Evolutionary conservation across 2,329 filamentous ascomycete species (phyloP), one percentile per base, ranked within the genome.

Genomic region (Pleoardoris graminearum): DNA sequence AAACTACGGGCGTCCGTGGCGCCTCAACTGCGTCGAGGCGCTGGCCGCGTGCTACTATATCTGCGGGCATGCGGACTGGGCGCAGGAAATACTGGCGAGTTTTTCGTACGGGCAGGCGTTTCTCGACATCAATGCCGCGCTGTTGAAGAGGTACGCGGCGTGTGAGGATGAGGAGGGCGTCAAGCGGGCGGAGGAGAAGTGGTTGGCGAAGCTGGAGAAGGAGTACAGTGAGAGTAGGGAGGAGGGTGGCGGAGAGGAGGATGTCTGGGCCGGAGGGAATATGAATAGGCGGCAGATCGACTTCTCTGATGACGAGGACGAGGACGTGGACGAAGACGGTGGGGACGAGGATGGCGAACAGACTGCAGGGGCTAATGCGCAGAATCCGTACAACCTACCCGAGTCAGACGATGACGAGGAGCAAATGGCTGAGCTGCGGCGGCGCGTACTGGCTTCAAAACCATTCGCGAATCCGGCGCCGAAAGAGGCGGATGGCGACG

Each of bases 1-100:
- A 68, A 99, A 99, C 77, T 99, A 99, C 76, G 94, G 94, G 55
- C 90, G 90, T 68, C 94, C 94, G 4, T 97, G 92, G 90, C 82
- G 92, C 49, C 74, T 99, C 57, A 99, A 99, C 74, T 99, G 94
- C 66, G 94, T 91, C 25, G 94, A 99, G 78, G 94, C 94, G 3
- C 79, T 99, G 41, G 94, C 91, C 0, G 93, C 94, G 3, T 90
- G 90, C 19, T 99, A 96, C 69, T 90, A 84, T 66, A 99, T 99
- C 59, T 97, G 93, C 65, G 91, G 94, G 4, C 90, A 94, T 66
- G 73, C 83, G 6, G 93, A 97, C 45, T 99, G 94, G 94, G 93
- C 94, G 0, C 85, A 88, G 68, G 84, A 90, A 57, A 85, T 96
- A 1, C 76, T 99, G 23, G 84, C 84, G 58, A 88, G 90, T 1